phyloP scores from a whole-genome alignment of 495 filamentous ascomycete species.

The Podospora comata region DNA sequence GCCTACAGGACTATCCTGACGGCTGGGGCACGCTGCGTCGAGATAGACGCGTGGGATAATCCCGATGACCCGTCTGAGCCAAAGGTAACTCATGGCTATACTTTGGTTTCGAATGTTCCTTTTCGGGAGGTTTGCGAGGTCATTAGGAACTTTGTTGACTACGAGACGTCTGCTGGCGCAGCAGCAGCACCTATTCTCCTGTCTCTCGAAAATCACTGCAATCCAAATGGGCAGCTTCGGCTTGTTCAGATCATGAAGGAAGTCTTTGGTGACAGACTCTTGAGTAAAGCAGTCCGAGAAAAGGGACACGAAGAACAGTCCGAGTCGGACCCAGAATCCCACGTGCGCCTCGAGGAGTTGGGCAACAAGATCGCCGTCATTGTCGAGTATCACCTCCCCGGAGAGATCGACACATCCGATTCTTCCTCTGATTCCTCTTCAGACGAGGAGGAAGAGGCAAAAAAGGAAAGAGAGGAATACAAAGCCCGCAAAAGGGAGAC shows the following conservation, averaged over 20 bases:
- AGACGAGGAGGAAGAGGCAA: constrained; percentile 42
- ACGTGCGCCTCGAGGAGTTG: constrained; percentile 46
- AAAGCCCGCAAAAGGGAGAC: constrained; percentile 40
- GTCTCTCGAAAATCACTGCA: constrained; percentile 55
- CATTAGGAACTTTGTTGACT: constrained; percentile 48
- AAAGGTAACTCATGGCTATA: constrained; percentile 56
- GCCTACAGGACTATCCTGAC: constrained; percentile 49
- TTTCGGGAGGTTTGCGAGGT: constrained; percentile 53
- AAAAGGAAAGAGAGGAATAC: constrained; percentile 39
- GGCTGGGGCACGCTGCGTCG: constrained; percentile 53
- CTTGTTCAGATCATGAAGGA: constrained; percentile 54
- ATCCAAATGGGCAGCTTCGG: constrained; percentile 43
- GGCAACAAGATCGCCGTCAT: constrained; percentile 53
- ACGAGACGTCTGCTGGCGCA: constrained; percentile 40
- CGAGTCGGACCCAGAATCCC: constrained; percentile 28
- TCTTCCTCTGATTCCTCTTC: constrained; percentile 28
- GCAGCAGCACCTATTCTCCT: constrained; percentile 49
- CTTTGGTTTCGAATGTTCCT: constrained; percentile 51
- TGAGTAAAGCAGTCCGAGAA: constrained; percentile 43
- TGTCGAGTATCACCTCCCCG: constrained; percentile 53
- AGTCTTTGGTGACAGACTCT: constrained; percentile 49
- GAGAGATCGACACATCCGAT: constrained; percentile 34
- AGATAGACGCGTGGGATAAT: constrained; percentile 58
- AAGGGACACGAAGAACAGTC: constrained; percentile 44
- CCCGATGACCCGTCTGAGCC: constrained; percentile 47